These are phyloP conservation scores for Luzula sylvatica DNA, from an alignment of 176 grass and related monocot genomes.

Conservation along the genomic window DNA sequence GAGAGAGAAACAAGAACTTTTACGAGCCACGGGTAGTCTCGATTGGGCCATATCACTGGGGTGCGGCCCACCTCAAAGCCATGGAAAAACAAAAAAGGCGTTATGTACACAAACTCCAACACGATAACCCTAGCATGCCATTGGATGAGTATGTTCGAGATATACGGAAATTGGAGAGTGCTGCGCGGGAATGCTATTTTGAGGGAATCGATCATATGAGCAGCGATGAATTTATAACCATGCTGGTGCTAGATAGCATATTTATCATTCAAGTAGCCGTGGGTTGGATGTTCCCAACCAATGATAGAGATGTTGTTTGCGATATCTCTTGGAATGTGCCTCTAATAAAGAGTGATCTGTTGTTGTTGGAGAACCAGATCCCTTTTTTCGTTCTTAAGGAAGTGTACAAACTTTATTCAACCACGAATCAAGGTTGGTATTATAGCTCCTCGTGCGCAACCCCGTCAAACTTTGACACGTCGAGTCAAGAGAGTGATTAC, in stretches of 20 bases:
- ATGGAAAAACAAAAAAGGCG: background rate
- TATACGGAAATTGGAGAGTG: background rate
- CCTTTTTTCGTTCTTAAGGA: conserved; percentile 1
- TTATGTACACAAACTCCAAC: background rate
- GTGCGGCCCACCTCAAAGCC: background rate
- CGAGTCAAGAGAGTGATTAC: no score
- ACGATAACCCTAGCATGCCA: background rate
- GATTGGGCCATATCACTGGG: background rate
- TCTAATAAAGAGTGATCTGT: background rate
- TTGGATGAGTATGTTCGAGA: background rate
- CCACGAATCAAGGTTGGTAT: background rate
- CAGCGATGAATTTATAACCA: background rate
- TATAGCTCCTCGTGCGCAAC: background rate
- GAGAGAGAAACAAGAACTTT: background rate
- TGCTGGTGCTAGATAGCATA: background rate
- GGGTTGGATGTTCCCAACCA: background rate
- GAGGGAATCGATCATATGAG: background rate
- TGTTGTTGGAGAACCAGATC: conserved; percentile 9
- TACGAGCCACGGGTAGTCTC: conserved; percentile 5
- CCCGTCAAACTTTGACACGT: background rate
- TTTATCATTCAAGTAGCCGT: background rate
- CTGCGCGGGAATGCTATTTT: background rate
- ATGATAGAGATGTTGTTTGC: background rate
- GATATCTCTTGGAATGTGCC: background rate
- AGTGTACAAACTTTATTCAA: background rate